These are phyloP conservation scores for Colletotrichum caudatum DNA, from an alignment of 2,329 filamentous ascomycete species.

Conservation along the genomic window DNA sequence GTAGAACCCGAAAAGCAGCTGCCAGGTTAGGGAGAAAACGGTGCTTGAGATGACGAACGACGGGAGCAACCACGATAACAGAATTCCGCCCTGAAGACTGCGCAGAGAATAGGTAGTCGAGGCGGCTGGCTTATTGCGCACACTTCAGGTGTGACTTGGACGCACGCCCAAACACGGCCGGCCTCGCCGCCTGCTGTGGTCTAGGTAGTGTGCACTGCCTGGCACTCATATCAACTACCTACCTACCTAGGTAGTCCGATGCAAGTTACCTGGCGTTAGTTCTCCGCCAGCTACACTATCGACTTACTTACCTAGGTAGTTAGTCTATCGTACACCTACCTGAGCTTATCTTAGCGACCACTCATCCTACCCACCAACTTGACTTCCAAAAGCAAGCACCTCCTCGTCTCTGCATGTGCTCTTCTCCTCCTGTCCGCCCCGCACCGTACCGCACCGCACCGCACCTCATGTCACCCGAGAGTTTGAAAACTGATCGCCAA, in stretches of 20 bases:
- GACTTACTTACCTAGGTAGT: no score
- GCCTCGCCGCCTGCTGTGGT: slow-evolving; percentile 6
- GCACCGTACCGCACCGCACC: neutral
- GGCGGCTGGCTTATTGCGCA: slow-evolving; percentile 7
- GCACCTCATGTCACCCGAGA: slow-evolving; percentile 27
- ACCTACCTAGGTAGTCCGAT: no score
- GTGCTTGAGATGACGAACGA: neutral
- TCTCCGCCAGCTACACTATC: neutral
- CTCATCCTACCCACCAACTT: neutral
- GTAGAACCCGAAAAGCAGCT: slow-evolving; percentile 29
- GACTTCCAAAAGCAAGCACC: slow-evolving; percentile 1
- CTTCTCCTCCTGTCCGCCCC: neutral
- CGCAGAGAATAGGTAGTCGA: neutral
- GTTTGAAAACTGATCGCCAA: slow-evolving; percentile 21
- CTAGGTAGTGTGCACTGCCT: neutral
- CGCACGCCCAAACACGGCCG: slow-evolving; percentile 13
- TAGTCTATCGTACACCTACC: neutral
- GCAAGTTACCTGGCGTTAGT: slow-evolving; percentile 32
- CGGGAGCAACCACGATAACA: no score
- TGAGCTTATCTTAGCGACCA: slow-evolving; percentile 11
- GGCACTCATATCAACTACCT: neutral
- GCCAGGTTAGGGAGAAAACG: slow-evolving; percentile 24
- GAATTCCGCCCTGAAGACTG: no score
- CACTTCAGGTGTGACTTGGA: slow-evolving; percentile 34
- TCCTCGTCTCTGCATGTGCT: slow-evolving; percentile 32